A percentile compares a stretch with the other conserved stretches of the same genome.
Evolutionary conservation across 345 rosid species (phyloP).

Genomic region (Noccaea bulbosa): DNA sequence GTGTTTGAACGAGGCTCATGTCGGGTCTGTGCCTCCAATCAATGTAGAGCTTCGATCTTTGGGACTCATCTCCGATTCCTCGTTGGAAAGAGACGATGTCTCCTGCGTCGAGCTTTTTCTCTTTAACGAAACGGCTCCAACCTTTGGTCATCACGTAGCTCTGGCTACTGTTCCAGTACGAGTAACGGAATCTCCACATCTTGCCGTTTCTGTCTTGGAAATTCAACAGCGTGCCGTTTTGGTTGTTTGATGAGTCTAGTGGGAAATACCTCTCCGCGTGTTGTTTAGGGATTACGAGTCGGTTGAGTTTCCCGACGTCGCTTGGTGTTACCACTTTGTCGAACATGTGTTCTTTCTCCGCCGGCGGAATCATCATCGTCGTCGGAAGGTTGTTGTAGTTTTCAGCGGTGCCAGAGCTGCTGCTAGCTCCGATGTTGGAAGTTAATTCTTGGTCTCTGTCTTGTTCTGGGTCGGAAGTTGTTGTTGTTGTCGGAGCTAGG

Average conservation of each 20-base stretch:
- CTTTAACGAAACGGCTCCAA: conserved; percentile 85
- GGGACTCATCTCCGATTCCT: conserved; percentile 55
- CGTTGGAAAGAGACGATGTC: conserved; percentile 76
- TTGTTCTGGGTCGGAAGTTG: conserved; percentile 46
- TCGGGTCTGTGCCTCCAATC: conserved; percentile 74
- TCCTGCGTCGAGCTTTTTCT: conserved; percentile 77
- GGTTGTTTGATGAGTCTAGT: conserved; percentile 67
- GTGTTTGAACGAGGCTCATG: conserved; percentile 41
- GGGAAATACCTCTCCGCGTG: conserved; percentile 92
- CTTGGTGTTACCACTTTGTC: conserved; percentile 88
- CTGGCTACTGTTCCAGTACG: conserved; percentile 81
- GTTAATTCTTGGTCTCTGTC: conserved; percentile 44
- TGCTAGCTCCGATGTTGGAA: conserved; percentile 39
- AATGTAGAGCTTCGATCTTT: conserved; percentile 56
- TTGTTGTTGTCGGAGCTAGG: conserved; percentile 50
- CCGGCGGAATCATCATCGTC: conserved; percentile 25
- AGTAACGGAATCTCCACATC: conserved; percentile 72
- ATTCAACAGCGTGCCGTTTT: conserved; percentile 70
- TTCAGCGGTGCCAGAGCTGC: conserved; percentile 26
- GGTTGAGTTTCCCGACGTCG: conserved; percentile 81
- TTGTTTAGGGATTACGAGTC: conserved; percentile 81
- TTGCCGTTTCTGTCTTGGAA: conserved; percentile 74
- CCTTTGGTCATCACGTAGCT: conserved; percentile 89
- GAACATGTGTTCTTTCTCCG: conserved; percentile 76
- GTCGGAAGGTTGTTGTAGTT: conserved; percentile 22